A percentile compares a stretch with the other conserved stretches of the same genome.
Evolutionary conservation across 129 eudicot genomes (phyloP).

Genomic region (Glebionis coronaria): DNA sequence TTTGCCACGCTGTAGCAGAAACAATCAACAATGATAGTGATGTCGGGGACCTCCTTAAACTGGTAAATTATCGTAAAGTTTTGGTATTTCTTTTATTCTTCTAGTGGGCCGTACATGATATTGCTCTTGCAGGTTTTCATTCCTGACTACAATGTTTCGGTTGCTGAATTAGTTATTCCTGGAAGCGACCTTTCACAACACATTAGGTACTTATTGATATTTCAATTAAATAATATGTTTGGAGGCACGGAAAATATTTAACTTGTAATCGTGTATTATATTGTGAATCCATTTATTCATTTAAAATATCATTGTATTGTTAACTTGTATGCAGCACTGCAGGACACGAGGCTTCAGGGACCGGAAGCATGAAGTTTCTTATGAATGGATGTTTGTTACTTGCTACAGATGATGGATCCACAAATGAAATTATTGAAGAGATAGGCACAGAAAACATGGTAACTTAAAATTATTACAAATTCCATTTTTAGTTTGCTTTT

Average conservation of each 20-base stretch:
- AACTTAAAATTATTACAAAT: conserved; percentile 3
- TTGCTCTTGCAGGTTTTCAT: conserved; percentile 43
- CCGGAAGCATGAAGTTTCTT: conserved; percentile 66
- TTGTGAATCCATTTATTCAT: too few species aligned
- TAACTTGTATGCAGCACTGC: conserved; percentile 55
- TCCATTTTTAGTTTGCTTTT: not conserved
- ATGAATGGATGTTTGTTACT: conserved; percentile 61
- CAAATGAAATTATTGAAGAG: conserved; percentile 56
- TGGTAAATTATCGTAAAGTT: conserved; percentile 32
- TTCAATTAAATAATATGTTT: not conserved
- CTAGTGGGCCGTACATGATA: not conserved
- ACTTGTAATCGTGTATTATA: too few species aligned
- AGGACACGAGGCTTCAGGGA: conserved; percentile 68
- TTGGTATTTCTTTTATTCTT: not conserved
- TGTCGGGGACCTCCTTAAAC: conserved; percentile 51
- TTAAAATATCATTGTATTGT: too few species aligned
- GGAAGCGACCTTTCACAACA: conserved; percentile 68
- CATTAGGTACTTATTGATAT: conserved; percentile 40
- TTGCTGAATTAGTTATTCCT: conserved; percentile 59
- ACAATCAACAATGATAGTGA: conserved; percentile 46
- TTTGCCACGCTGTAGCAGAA: conserved; percentile 60
- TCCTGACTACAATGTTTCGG: conserved; percentile 61
- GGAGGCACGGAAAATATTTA: not conserved
- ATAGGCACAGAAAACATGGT: conserved; percentile 63
- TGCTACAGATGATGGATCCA: conserved; percentile 60